A percentile compares a stretch with the other conserved stretches of the same genome.
phyloP scores from a whole-genome alignment of 495 filamentous ascomycete species.

The Penicillium alfredii region DNA sequence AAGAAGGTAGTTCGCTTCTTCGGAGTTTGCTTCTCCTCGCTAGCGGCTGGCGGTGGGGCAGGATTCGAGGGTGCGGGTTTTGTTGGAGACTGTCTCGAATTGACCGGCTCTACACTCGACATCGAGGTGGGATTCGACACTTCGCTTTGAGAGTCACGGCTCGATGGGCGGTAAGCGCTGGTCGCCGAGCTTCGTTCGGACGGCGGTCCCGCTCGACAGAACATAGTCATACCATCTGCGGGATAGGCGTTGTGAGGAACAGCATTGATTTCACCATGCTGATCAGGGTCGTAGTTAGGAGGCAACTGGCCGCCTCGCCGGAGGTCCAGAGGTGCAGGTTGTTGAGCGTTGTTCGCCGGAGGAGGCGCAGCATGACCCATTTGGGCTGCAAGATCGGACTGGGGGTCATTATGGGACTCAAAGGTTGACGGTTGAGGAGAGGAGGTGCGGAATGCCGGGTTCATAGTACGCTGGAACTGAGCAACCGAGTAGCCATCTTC shows the following conservation, averaged over 20 bases:
- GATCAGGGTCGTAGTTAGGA: conserved; percentile 47
- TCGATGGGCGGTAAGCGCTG: conserved; percentile 70
- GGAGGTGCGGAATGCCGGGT: conserved; percentile 88
- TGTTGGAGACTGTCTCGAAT: conserved; percentile 59
- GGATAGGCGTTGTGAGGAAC: conserved; percentile 93
- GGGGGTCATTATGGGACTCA: conserved; percentile 82
- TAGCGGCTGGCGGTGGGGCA: conserved; percentile 36
- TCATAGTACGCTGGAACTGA: conserved; percentile 90
- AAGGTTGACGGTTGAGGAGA: conserved; percentile 83
- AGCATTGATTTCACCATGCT: conserved; percentile 58
- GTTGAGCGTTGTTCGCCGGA: conserved; percentile 34
- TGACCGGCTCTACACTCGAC: conserved; percentile 71
- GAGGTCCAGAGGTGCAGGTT: conserved; percentile 45
- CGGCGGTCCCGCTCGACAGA: conserved; percentile 79
- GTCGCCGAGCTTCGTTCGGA: conserved; percentile 78
- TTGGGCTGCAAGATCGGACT: conserved; percentile 59
- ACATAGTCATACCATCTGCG: conserved; percentile 97
- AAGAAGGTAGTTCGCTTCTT: conserved; percentile 94
- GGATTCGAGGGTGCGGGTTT: conserved; percentile 59
- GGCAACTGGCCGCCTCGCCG: conserved; percentile 44
- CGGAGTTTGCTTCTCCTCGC: conserved; percentile 60
- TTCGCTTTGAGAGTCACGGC: conserved; percentile 87
- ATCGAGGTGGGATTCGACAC: conserved; percentile 85
- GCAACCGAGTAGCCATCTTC: conserved; percentile 87
- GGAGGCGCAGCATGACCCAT: conserved; percentile 50